phyloP scores from a whole-genome alignment of 768 basidiomycete genomes.

The Vararia minispora region DNA sequence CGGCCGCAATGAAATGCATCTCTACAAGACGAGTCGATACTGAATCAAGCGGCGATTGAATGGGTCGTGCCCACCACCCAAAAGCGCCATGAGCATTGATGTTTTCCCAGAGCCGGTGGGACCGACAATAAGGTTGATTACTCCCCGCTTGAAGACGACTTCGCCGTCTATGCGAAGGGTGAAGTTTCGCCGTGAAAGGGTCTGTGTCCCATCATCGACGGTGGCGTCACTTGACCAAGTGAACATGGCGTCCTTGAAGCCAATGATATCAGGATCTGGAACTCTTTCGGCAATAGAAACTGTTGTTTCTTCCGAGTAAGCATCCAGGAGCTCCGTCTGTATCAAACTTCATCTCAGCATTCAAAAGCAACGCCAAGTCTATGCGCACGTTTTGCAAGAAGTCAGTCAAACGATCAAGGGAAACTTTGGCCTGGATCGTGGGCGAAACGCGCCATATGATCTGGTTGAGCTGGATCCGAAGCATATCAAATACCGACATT shows the following conservation, averaged over 20 bases:
- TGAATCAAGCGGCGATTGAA: too few relatives aligned
- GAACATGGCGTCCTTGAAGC: conserved; percentile 19
- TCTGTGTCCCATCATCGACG: conserved; percentile 5
- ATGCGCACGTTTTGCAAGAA: conserved; percentile 24
- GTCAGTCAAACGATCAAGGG: conserved; percentile 27
- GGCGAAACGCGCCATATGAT: conserved; percentile 17
- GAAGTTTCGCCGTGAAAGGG: conserved; percentile 16
- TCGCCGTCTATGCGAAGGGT: conserved; percentile 19
- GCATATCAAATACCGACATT: conserved; percentile 11
- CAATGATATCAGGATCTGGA: conserved; percentile 8
- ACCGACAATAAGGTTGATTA: conserved; percentile 21
- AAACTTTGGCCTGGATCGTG: conserved; percentile 23
- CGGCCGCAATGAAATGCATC: conserved; percentile 21
- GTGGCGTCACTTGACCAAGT: conserved; percentile 16
- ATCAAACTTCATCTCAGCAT: conserved; percentile 1
- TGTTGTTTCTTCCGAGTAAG: conserved; percentile 6
- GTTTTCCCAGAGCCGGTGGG: conserved; percentile 24
- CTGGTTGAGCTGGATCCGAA: conserved; percentile 11
- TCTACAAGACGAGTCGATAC: conserved; percentile 2
- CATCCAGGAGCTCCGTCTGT: conserved; percentile 22
- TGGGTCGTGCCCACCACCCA: too few relatives aligned
- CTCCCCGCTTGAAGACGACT: conserved; percentile 17
- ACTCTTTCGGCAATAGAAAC: conserved; percentile 4
- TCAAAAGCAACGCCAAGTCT: neutral
- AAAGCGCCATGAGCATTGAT: conserved; percentile 21